Evolutionary conservation across 202 grass and related monocot species (phyloP).

Genomic region (Carex sylvatica): DNA sequence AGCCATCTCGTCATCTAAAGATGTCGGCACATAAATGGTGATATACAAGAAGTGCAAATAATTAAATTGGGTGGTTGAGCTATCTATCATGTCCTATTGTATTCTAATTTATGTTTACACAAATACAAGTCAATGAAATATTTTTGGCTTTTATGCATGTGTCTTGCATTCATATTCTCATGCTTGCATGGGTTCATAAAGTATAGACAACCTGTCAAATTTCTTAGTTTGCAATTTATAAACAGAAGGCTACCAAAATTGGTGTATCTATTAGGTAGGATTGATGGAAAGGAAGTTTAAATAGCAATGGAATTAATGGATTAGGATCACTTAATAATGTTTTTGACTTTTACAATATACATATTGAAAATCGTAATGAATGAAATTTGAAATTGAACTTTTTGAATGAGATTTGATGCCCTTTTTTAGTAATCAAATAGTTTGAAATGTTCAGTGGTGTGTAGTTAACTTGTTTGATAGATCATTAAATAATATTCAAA

Average conservation of each 20-base stretch:
- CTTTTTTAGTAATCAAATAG: background rate
- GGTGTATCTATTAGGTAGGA: background rate
- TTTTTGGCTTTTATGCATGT: background rate
- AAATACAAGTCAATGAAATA: constrained; percentile 14
- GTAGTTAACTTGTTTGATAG: background rate
- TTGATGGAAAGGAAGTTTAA: background rate
- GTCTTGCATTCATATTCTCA: background rate
- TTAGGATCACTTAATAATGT: constrained; percentile 14
- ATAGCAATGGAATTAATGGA: background rate
- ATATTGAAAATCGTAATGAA: background rate
- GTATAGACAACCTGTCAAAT: constrained; percentile 7
- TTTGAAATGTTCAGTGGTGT: background rate
- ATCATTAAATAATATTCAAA: background rate
- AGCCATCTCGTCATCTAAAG: background rate
- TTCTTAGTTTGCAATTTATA: constrained; percentile 3
- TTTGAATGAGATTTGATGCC: background rate
- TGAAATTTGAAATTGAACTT: background rate
- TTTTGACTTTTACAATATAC: background rate
- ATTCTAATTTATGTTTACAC: constrained; percentile 1
- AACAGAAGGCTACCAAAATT: background rate
- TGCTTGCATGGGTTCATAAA: background rate
- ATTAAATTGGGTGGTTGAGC: constrained; percentile 6
- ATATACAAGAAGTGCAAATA: background rate
- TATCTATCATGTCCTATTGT: background rate
- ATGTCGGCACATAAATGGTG: background rate